Conservation (phyloP, 2,329 filamentous ascomycete species). For the Ceratocystis alfenasii region DNA sequence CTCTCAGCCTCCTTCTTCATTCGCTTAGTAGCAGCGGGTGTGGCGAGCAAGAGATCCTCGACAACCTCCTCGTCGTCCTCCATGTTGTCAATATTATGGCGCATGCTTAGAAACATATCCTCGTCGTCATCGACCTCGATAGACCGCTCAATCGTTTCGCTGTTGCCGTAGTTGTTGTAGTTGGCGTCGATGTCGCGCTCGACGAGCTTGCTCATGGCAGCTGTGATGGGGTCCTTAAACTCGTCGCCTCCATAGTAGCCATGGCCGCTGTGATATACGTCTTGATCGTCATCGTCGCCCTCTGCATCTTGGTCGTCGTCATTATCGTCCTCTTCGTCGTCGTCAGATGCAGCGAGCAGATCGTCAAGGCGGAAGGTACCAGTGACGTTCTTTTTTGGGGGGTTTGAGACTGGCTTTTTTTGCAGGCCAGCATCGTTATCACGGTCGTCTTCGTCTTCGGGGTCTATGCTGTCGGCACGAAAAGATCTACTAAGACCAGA, state of each 20-base stretch:
- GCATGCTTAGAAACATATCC: slow-evolving; percentile 41
- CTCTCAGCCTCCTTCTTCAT: slow-evolving; percentile 45
- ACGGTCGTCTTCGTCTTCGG: slow-evolving; percentile 10
- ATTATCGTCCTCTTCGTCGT: slow-evolving; percentile 30
- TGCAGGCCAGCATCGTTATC: not conserved
- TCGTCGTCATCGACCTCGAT: slow-evolving; percentile 32
- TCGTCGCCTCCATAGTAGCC: slow-evolving; percentile 29
- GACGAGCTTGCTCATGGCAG: slow-evolving; percentile 22
- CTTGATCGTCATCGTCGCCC: slow-evolving; percentile 28
- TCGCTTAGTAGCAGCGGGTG: slow-evolving; percentile 42
- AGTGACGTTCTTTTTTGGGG: slow-evolving; percentile 23
- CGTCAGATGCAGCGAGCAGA: slow-evolving; percentile 14
- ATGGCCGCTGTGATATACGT: slow-evolving; percentile 25
- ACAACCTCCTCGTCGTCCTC: slow-evolving; percentile 25
- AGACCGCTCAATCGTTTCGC: slow-evolving; percentile 25
- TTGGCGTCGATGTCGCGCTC: slow-evolving; percentile 22
- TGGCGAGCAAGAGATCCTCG: slow-evolving; percentile 35
- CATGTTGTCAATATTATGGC: slow-evolving; percentile 34
- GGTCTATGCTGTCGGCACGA: slow-evolving; percentile 25
- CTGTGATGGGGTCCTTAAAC: slow-evolving; percentile 29
- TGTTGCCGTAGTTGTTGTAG: slow-evolving; percentile 14
- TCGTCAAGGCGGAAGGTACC: slow-evolving; percentile 25
- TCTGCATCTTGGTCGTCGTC: slow-evolving; percentile 33
- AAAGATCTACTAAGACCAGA: slow-evolving; percentile 41
- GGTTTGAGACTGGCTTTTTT: not conserved